Evolutionary conservation across 345 rosid species (phyloP).

Genomic region (Triadica sebifera): DNA sequence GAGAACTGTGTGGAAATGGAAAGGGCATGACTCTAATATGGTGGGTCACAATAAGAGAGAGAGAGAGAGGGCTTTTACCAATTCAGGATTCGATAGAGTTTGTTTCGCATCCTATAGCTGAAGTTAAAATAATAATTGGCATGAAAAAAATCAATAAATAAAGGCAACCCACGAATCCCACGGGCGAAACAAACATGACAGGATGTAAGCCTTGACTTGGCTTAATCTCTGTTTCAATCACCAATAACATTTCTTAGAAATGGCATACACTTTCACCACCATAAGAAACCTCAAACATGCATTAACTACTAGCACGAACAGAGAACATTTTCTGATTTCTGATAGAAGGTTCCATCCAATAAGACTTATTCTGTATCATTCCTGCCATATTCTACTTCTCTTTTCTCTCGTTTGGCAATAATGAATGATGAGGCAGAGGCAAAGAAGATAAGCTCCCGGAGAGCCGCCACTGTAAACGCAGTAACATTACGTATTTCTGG

Average conservation of each 20-base stretch:
- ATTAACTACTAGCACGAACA: too few relatives aligned
- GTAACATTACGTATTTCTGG: constrained; percentile 14
- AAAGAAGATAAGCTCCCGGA: constrained; percentile 15
- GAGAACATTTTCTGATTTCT: not conserved
- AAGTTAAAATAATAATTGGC: too few relatives aligned
- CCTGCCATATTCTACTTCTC: not conserved
- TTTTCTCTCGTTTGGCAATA: not conserved
- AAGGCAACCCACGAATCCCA: not conserved
- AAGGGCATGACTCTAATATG: not conserved
- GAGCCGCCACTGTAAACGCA: not conserved
- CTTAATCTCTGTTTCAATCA: not conserved
- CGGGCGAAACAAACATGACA: not conserved
- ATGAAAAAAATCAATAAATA: not conserved
- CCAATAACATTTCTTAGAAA: not conserved
- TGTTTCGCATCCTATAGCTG: not conserved
- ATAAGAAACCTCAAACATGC: too few relatives aligned
- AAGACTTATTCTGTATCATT: not conserved
- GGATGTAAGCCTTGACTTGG: not conserved
- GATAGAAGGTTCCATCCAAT: not conserved
- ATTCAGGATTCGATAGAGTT: not conserved
- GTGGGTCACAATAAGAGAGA: not conserved
- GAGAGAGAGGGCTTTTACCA: not conserved
- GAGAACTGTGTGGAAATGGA: not conserved
- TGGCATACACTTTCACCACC: too few relatives aligned
- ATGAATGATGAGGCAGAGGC: constrained; percentile 23